Evolutionary conservation across 2,329 filamentous ascomycete genomes (phyloP).

Genomic region (Huntiella abstrusa): DNA sequence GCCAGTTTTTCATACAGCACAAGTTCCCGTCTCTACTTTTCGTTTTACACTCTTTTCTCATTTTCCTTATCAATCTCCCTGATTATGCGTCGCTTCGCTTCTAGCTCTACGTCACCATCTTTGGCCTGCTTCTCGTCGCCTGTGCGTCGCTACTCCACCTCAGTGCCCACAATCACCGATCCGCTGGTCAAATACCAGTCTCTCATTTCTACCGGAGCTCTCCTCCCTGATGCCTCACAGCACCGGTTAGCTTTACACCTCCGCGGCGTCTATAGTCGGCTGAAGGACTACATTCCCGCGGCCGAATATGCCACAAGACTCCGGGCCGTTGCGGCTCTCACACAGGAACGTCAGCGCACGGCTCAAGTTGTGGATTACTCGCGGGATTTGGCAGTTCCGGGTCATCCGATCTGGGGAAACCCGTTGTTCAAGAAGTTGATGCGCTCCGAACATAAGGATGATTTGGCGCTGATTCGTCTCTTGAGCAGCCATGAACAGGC

Average conservation of each 20-base stretch:
- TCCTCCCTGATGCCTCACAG: slow-evolving; percentile 51
- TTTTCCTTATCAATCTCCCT: not conserved
- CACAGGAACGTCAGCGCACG: slow-evolving; percentile 18
- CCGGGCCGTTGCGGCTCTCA: slow-evolving; percentile 34
- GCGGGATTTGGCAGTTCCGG: slow-evolving; percentile 26
- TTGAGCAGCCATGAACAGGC: slow-evolving; percentile 54
- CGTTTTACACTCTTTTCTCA: not conserved
- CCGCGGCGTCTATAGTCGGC: slow-evolving; percentile 53
- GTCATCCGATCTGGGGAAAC: slow-evolving; percentile 38
- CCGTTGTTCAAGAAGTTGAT: slow-evolving; percentile 42
- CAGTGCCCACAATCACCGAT: slow-evolving; percentile 42
- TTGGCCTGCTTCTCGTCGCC: not conserved
- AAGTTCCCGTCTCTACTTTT: not conserved
- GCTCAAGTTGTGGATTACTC: slow-evolving; percentile 12
- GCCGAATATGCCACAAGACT: slow-evolving; percentile 49
- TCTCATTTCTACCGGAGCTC: slow-evolving; percentile 45
- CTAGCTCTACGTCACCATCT: not conserved
- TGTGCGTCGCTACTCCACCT: slow-evolving; percentile 22
- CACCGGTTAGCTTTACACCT: slow-evolving; percentile 57
- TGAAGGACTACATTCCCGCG: slow-evolving; percentile 63
- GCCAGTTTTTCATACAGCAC: not conserved
- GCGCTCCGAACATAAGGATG: slow-evolving; percentile 15
- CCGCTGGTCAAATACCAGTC: slow-evolving; percentile 60
- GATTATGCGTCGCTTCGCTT: slow-evolving; percentile 4
- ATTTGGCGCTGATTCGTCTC: slow-evolving; percentile 42